Percentiles rank a stretch among this genome's conserved stretches.
phyloP scores from a whole-genome alignment of 345 rosid genomes.

The Boechera stricta region DNA sequence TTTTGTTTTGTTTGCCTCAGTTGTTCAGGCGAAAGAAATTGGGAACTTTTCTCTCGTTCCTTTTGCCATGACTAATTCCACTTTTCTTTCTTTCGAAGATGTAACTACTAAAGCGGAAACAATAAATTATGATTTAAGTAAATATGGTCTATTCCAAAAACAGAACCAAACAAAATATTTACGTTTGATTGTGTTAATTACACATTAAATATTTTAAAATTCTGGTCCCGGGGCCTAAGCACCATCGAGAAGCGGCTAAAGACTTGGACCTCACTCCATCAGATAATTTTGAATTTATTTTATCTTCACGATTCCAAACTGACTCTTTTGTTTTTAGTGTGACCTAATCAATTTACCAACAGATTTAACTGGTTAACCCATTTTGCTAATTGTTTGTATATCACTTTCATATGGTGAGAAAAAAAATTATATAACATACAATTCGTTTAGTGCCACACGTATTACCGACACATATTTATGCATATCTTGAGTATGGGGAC shows the following conservation, averaged over 20 bases:
- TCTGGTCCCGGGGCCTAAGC: conserved; percentile 4
- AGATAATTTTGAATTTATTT: not conserved
- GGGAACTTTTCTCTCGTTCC: not conserved
- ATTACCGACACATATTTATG: not conserved
- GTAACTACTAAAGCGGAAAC: conserved; percentile 1
- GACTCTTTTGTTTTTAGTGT: conserved; percentile 23
- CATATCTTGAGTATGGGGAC: not conserved
- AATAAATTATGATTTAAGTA: not conserved
- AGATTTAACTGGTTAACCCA: not conserved
- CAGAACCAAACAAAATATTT: not conserved
- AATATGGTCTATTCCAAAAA: conserved; percentile 7
- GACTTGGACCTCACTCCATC: conserved; percentile 9
- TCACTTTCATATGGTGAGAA: not conserved
- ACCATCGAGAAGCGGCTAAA: conserved; percentile 33
- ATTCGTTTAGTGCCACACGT: not conserved
- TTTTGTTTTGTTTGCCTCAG: conserved; percentile 3
- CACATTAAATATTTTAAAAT: not conserved
- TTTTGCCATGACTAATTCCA: not conserved
- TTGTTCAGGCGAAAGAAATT: conserved; percentile 37
- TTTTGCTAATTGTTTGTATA: conserved; percentile 8
- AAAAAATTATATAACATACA: not conserved
- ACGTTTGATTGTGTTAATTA: not conserved
- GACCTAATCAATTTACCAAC: not conserved
- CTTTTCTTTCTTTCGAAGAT: conserved; percentile 30
- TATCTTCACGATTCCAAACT: conserved; percentile 8